Evolutionary conservation across 2,329 filamentous ascomycete genomes (phyloP), one percentile per base, ranked within the genome.

Genomic region (Cryphonectria nitschkei): DNA sequence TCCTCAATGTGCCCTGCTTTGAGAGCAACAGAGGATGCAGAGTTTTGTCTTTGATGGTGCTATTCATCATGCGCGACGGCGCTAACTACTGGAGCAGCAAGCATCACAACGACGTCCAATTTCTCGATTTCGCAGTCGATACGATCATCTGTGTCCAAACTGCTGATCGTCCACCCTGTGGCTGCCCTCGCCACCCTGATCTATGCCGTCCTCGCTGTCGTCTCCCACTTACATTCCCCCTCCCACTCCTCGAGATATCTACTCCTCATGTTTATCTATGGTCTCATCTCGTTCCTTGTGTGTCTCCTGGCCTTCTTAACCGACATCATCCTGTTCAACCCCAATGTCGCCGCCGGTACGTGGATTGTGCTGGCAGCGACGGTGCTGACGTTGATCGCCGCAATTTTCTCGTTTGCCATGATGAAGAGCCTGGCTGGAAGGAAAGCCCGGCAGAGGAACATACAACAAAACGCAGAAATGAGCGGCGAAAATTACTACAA

Each of bases 381-480:
- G 34, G 92, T 98, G 72, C 83, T 98, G 69, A 92, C 97, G 65
- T 90, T 93, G 67, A 85, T 93, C 34, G 93, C 93, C 78, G 92
- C 91, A 58, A 87, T 99, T 70, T 90, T 98, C 50, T 95, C 94
- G 11, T 99, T 95, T 79, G 94, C 94, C 32, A 98, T 98, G 94
- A 92, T 96, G 74, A 90, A 95, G 72, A 97, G 95, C 2, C 84
- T 98, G 70, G 93, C 98, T 73, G 93, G 93, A 80, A 89, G 95
- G 76, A 98, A 98, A 83, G 93, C 95, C n/a, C 89, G 95, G 73
- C 95, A 96, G 86, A 93, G 91, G 84, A 89, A 94, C 62, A 97
- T 98, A 78, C 94, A 90, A 2, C 93, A 97, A 80, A 97, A 98
- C 79, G 93, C 95, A 9, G 95, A 98, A 79, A 98, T 98, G 95